Percentiles rank a stretch among this genome's conserved stretches.
Conservation (phyloP, 2,329 filamentous ascomycete species). For the Onygena corvina region DNA sequence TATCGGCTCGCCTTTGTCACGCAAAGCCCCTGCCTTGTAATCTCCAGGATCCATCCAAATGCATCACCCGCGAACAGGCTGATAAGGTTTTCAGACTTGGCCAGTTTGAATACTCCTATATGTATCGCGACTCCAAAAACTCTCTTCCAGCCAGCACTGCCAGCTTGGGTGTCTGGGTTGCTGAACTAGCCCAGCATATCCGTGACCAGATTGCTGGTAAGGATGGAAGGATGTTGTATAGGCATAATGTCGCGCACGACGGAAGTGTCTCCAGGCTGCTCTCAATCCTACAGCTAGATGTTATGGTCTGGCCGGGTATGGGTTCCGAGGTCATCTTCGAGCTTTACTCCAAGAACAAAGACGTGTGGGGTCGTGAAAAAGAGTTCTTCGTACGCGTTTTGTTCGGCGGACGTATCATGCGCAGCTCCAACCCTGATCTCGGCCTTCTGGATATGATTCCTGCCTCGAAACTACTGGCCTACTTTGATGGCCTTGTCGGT, state of each 20-base stretch:
- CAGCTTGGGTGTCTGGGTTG: conserved; percentile 60
- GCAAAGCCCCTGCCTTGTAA: conserved; percentile 59
- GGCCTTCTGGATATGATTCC: conserved; percentile 60
- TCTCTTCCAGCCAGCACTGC: conserved; percentile 51
- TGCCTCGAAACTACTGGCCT: conserved; percentile 50
- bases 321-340: conserved; percentile 68
- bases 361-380: conserved; percentile 17
- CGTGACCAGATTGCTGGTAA: conserved; percentile 40
- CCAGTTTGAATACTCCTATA: conserved; percentile 67
- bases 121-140: conserved; percentile 55
- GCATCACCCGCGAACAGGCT: conserved; percentile 51
- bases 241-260: conserved; percentile 72
- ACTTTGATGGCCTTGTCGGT: conserved; percentile 62
- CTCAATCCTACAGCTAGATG: conserved; percentile 56
- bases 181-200: conserved; percentile 57
- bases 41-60: conserved; percentile 37
- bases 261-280: conserved; percentile 57
- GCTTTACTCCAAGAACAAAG: conserved; percentile 44
- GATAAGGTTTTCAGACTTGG: conserved; percentile 63
- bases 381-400: conserved; percentile 52
- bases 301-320: conserved; percentile 80
- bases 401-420: conserved; percentile 55
- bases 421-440: conserved; percentile 56
- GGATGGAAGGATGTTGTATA: conserved; percentile 40
- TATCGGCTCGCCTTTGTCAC: conserved; percentile 68